Base-by-base conservation (phyloP, 2,329 filamentous ascomycete species). In the Cytospora leucostoma region DNA sequence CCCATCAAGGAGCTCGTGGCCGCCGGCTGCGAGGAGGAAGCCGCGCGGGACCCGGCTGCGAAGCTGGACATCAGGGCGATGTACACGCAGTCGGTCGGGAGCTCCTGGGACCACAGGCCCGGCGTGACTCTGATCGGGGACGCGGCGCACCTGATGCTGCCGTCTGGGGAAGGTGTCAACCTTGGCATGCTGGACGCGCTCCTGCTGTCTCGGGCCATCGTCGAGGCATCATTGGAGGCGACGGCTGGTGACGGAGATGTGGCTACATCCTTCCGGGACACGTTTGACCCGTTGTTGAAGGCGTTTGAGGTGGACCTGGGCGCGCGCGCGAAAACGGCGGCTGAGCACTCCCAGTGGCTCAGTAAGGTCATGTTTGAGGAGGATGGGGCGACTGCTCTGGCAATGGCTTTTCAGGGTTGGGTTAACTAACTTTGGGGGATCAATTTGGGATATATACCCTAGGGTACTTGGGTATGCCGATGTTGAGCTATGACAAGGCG, bases 81-180 rank as follows among this genome's bases (percentile, higher is more conserved):
- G 4, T 73, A 74, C 67, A 76, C 76, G 63, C 72, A 84, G 5
- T 79, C 82, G 0, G 66, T 78, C 2, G 76, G 76, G 0, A 63
- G 74, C 6, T 55, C 53, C 0, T 85, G 82, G 80, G 65, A 75
- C 5, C 66, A 73, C 11, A 68, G 71, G 6, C 47, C 72, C 1
- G 79, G 80, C 3, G 71, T 79, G 5, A 81, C 83, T 0, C 69
- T 85, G 17, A 68, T 84, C n/a, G 82, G 83, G 3, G 82, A 85
- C 66, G 80, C 82, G 1, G 82, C 82, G 4, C 82, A 85, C 69
- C 65, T 83, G 10, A 80, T 82, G 75, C 34, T 55, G 15, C 59
- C 59, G n/a, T 55, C 35, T n/a, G 59, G 59, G 19, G 59, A 61
- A 19, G 59, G 59, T 19, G 59, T 61, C 33, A 61, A 61, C 35